Conservation (phyloP, 805 yeast species). For the Kodamaea lidongshanica region DNA sequence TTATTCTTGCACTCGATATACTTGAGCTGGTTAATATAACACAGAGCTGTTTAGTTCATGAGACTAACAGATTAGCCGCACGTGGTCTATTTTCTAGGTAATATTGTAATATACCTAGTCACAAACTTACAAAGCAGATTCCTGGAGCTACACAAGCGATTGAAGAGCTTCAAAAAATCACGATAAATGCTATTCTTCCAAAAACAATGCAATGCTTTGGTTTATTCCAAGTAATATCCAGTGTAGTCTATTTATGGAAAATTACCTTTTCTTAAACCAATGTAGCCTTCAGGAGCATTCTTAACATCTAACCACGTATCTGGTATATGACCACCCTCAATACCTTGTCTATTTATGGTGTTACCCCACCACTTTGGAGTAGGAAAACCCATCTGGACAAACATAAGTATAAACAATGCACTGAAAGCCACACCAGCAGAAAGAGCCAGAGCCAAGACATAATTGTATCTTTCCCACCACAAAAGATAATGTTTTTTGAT, state of each 20-base stretch:
- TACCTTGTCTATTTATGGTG: slow-evolving; percentile 23
- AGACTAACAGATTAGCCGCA: too few relatives aligned
- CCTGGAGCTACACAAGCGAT: too few relatives aligned
- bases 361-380: slow-evolving; percentile 65
- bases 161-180: too few relatives aligned
- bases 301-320: slow-evolving; percentile 26
- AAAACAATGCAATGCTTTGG: too few relatives aligned
- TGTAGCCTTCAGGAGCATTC: slow-evolving; percentile 16
- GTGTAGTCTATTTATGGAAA: slow-evolving; percentile 8
- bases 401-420: slow-evolving; percentile 53
- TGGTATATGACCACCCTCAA: slow-evolving; percentile 26
- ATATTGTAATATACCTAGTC: too few relatives aligned
- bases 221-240: too few relatives aligned
- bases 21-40: too few relatives aligned
- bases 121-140: too few relatives aligned
- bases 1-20: too few relatives aligned
- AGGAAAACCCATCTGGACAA: slow-evolving; percentile 40
- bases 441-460: slow-evolving; percentile 52
- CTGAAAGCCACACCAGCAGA: slow-evolving; percentile 60
- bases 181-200: too few relatives aligned
- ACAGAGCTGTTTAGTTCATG: too few relatives aligned
- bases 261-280: slow-evolving; percentile 10
- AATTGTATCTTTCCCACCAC: slow-evolving; percentile 74
- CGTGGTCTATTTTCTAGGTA: too few relatives aligned
- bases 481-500: slow-evolving; percentile 42